Base-by-base conservation (phyloP, 1,284 basidiomycete species). In the Tilletia walkeri region DNA sequence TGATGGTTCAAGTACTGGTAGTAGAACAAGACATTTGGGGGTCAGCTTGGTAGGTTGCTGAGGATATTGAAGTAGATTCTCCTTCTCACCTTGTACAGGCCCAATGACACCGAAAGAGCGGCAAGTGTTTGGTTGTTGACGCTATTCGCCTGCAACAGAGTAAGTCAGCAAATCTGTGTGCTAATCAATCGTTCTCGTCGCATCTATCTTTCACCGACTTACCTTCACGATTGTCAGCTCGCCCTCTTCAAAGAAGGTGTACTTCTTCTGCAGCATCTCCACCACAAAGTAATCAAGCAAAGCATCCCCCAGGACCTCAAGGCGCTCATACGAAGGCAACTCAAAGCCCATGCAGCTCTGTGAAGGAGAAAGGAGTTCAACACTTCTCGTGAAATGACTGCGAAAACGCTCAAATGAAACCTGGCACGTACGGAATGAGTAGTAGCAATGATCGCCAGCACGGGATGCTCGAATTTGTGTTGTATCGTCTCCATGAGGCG, bases 231-330 rank as follows among this genome's bases (percentile, higher is more conserved):
- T 45, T 6, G 38, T 45, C 41, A 66, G 65, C 36, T 49, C 47
- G 14, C 65, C 77, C 65, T 75, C 73, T 1, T 70, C 47, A 2
- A 75, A 61, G 0, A 41, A 12, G 3, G 56, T 45, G 30, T 75
- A 74, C 7, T 18, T 9, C 0, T 7, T 3, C 6, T 59, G 71
- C n/a, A 78, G 65, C 3, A 47, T 48, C 0, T 14, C 20, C 1
- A 78, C 76, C 34, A 78, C 73, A 45, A 65, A 66, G 34, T 68
- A 75, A 14, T 80, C 79, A 10, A 80, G 48, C 65, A 76, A 70
- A 2, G 78, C 73, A 70, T 80, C 79, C 2, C 79, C 79, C 0
- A 80, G 66, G 49, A 77, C 77, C 67, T 79, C 79, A 6, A 66
- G 45, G 4, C 41, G 45, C 41, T 66, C 65, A 65, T 79, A 80